phyloP scores from a whole-genome alignment of 1,284 basidiomycete genomes.

The Sanghuangporus weigelae region DNA sequence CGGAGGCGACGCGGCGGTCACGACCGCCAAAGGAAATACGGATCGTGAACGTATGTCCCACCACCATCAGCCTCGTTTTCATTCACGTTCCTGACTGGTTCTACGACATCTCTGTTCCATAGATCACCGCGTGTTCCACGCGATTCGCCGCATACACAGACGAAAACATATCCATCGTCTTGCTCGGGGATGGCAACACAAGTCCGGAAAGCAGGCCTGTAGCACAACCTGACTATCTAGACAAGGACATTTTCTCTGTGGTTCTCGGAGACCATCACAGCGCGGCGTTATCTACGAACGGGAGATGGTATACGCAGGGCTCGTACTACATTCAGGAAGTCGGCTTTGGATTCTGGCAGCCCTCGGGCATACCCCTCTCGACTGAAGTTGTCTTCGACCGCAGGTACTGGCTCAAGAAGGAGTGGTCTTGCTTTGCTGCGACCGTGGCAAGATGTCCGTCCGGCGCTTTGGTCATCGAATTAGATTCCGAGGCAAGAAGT shows the following conservation, averaged over 20 bases:
- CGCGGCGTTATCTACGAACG: constrained; percentile 74
- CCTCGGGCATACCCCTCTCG: constrained; percentile 48
- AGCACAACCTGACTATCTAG: constrained; percentile 66
- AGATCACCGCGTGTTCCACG: constrained; percentile 81
- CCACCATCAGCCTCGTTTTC: constrained; percentile 10
- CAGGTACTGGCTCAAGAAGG: constrained; percentile 39
- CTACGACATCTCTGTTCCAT: constrained; percentile 24
- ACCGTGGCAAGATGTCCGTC: constrained; percentile 85
- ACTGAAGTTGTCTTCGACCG: constrained; percentile 68
- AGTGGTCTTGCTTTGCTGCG: constrained; percentile 71
- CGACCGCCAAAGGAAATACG: constrained; percentile 40
- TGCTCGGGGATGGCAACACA: constrained; percentile 51
- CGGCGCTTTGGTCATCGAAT: constrained; percentile 79
- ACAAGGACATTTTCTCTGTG: constrained; percentile 73
- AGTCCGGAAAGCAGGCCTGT: constrained; percentile 42
- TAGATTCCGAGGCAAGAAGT: constrained; percentile 33
- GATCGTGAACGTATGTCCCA: constrained; percentile 61
- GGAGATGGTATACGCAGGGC: constrained; percentile 84
- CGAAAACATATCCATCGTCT: constrained; percentile 56
- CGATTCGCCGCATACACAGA: constrained; percentile 82
- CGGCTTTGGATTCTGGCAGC: constrained; percentile 61
- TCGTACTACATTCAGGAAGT: constrained; percentile 72
- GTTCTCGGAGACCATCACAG: constrained; percentile 88
- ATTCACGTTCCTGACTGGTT: not conserved
- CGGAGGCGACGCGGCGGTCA: constrained; percentile 25